Evolutionary conservation across 805 yeast species (phyloP).

Genomic region (Starmerella apicola): DNA sequence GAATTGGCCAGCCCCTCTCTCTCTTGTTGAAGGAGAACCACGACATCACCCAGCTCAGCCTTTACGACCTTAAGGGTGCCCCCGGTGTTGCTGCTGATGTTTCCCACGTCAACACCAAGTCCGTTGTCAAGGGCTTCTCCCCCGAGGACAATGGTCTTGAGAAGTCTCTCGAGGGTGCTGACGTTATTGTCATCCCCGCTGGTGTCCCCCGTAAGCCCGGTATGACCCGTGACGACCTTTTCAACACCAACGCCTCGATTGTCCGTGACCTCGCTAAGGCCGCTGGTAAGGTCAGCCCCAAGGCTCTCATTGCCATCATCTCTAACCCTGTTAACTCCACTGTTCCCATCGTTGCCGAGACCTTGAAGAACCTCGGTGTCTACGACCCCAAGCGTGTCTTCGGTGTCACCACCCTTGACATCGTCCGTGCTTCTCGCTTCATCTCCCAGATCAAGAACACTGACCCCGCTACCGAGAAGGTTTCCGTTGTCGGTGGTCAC

Average conservation of each 20-base stretch:
- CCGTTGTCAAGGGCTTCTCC: conserved; percentile 74
- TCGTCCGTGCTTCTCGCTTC: conserved; percentile 80
- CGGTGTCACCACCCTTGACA: conserved; percentile 93
- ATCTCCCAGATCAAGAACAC: conserved; percentile 56
- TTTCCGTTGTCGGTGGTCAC: conserved; percentile 93
- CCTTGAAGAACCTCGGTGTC: conserved; percentile 68
- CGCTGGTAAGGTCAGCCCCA: conserved; percentile 68
- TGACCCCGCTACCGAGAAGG: conserved; percentile 64
- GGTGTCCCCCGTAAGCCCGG: conserved; percentile 99
- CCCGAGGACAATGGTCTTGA: conserved; percentile 66
- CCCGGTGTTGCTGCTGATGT: conserved; percentile 96
- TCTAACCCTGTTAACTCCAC: conserved; percentile 97
- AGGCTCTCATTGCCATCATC: conserved; percentile 70
- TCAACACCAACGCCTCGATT: conserved; percentile 91
- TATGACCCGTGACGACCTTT: conserved; percentile 95
- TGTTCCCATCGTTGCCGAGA: conserved; percentile 92
- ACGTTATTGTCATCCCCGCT: conserved; percentile 84
- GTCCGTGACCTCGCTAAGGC: conserved; percentile 86
- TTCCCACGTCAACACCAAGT: conserved; percentile 86
- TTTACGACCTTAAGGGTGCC: conserved; percentile 84
- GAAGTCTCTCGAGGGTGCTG: conserved; percentile 57
- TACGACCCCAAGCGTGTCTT: conserved; percentile 86
- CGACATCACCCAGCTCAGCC: conserved; percentile 72
- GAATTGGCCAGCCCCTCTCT: conserved; percentile 87
- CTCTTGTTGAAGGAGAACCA: conserved; percentile 75